phyloP scores from a whole-genome alignment of 345 rosid species.

The Sonneratia caseolaris region DNA sequence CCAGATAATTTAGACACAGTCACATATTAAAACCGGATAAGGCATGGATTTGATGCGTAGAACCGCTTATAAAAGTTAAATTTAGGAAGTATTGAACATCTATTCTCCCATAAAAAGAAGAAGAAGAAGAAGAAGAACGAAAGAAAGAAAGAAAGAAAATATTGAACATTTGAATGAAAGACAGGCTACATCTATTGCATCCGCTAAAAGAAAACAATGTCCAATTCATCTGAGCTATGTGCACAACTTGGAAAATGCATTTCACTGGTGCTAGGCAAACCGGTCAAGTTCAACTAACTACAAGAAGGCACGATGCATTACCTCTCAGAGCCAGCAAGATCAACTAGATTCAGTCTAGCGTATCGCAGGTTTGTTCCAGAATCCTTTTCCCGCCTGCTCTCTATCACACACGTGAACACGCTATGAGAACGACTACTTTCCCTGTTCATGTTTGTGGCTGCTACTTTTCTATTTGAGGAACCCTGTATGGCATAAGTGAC shows the following conservation, averaged over 20 bases:
- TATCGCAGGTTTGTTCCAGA: constrained; percentile 75
- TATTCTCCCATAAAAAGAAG: too few relatives aligned
- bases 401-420: constrained; percentile 86
- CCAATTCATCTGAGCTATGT: background rate
- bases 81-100: too few relatives aligned
- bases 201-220: background rate
- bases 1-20: too few relatives aligned
- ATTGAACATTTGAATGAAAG: too few relatives aligned
- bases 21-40: too few relatives aligned
- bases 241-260: background rate
- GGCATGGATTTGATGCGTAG: too few relatives aligned
- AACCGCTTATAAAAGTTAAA: too few relatives aligned
- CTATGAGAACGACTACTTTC: constrained; percentile 96
- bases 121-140: too few relatives aligned
- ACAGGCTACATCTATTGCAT: background rate
- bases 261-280: background rate
- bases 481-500: constrained; percentile 33
- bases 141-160: too few relatives aligned
- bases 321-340: constrained; percentile 98
- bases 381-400: constrained; percentile 94
- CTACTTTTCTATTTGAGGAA: constrained; percentile 80
- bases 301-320: constrained; percentile 11
- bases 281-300: background rate
- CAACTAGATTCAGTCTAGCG: constrained; percentile 87
- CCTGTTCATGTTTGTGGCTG: constrained; percentile 91